These are phyloP conservation scores for Sphagnum tenellum DNA, from an alignment of 225 moss, liverwort and hornwort genomes.

Conservation along the genomic window DNA sequence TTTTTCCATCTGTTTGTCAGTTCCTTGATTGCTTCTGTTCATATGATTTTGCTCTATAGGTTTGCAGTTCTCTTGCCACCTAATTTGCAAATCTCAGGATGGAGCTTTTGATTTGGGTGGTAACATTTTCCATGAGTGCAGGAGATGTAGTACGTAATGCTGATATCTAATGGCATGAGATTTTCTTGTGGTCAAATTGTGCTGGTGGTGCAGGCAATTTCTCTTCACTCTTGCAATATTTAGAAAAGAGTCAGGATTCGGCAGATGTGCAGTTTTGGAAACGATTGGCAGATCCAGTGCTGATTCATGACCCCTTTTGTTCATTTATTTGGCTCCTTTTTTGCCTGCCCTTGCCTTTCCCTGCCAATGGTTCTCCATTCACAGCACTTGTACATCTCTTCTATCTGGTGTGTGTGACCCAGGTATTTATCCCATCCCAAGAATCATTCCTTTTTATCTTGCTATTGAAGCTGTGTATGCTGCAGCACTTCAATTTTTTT, in stretches of 20 bases:
- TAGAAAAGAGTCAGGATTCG: slow-evolving; percentile 75
- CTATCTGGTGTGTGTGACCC: slow-evolving; percentile 71
- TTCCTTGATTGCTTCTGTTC: not conserved
- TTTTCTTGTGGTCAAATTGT: too few relatives aligned
- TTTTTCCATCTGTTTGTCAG: not conserved
- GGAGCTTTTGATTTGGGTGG: too few relatives aligned
- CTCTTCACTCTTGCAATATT: slow-evolving; percentile 69
- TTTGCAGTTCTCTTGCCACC: too few relatives aligned
- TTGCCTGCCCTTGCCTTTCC: slow-evolving; percentile 71
- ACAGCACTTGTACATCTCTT: slow-evolving; percentile 78
- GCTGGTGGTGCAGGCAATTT: slow-evolving; percentile 43
- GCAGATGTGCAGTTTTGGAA: slow-evolving; percentile 89
- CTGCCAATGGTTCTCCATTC: slow-evolving; percentile 72
- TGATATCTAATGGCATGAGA: too few relatives aligned
- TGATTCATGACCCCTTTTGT: slow-evolving; percentile 81
- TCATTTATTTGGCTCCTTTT: slow-evolving; percentile 80
- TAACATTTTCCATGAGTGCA: not conserved
- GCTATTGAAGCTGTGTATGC: too few relatives aligned
- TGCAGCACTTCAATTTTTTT: too few relatives aligned
- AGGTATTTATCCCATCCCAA: slow-evolving; percentile 28
- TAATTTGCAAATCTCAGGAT: too few relatives aligned
- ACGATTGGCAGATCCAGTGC: slow-evolving; percentile 79
- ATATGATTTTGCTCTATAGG: not conserved
- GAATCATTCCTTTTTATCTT: too few relatives aligned
- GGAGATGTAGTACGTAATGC: not conserved